A percentile compares a stretch with the other conserved stretches of the same genome.
Conservation (phyloP, 768 basidiomycete genomes). For the Leccinum broughii region DNA sequence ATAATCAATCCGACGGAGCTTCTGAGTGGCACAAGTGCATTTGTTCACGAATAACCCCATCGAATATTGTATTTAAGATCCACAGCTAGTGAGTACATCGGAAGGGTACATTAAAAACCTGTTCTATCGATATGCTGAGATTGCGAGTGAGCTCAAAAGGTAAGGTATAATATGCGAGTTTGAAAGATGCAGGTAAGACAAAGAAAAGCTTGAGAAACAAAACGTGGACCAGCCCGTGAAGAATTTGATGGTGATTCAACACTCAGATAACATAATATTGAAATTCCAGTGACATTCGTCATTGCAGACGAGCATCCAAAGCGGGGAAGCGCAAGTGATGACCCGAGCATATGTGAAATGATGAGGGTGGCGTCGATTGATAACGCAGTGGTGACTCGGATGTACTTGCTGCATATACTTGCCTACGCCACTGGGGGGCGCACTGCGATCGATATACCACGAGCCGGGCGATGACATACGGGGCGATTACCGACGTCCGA, state of each 20-base stretch:
- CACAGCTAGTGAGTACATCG: slow-evolving; percentile 26
- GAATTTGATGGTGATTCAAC: slow-evolving; percentile 12
- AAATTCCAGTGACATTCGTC: slow-evolving; percentile 6
- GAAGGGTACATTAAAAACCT: slow-evolving; percentile 25
- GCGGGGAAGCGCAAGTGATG: slow-evolving; percentile 2
- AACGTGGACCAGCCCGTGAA: slow-evolving; percentile 23
- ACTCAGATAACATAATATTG: slow-evolving; percentile 4
- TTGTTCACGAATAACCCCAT: slow-evolving; percentile 17
- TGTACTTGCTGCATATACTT: not conserved
- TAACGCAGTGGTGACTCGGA: slow-evolving; percentile 4
- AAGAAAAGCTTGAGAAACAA: slow-evolving; percentile 2
- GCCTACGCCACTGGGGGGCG: slow-evolving; percentile 2
- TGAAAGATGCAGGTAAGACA: slow-evolving; percentile 9
- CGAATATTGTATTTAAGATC: slow-evolving; percentile 19
- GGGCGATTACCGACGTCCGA: slow-evolving; percentile 41
- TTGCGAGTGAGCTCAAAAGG: slow-evolving; percentile 16
- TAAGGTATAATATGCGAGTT: slow-evolving; percentile 27
- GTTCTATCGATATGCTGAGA: slow-evolving; percentile 31
- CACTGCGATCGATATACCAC: slow-evolving; percentile 9
- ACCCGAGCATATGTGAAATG: slow-evolving; percentile 8
- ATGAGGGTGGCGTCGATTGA: slow-evolving; percentile 5
- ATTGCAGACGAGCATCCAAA: slow-evolving; percentile 8
- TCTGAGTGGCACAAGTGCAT: not conserved
- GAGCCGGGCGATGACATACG: not conserved
- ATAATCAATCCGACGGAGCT: not conserved